Conservation (phyloP, 78 protist species). For the Mantamonas sphyraenae region DNA sequence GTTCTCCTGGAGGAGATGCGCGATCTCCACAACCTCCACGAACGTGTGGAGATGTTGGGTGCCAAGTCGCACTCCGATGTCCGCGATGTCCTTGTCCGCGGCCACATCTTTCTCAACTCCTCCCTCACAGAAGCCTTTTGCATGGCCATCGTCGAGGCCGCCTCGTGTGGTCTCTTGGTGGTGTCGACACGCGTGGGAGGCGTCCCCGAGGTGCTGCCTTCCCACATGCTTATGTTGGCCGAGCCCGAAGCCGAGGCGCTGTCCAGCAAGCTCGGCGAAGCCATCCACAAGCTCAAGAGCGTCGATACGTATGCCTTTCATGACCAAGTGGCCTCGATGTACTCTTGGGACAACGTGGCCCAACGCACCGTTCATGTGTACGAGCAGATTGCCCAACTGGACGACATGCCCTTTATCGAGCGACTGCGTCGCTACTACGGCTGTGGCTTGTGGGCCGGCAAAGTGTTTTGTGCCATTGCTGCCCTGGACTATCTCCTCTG, state of each 20-base stretch:
- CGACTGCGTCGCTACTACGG: conserved; percentile 3
- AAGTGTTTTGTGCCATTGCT: background rate
- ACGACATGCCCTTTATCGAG: background rate
- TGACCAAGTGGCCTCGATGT: conserved; percentile 36
- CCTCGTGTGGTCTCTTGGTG: conserved; percentile 52
- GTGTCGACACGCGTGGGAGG: conserved; percentile 89
- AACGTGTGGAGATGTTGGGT: conserved; percentile 85
- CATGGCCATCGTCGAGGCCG: conserved; percentile 97
- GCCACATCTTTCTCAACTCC: conserved; percentile 91
- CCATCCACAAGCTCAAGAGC: background rate
- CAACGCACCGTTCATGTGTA: conserved; percentile 62
- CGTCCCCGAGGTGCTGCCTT: conserved; percentile 90
- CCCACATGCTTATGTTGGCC: conserved; percentile 50
- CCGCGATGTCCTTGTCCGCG: conserved; percentile 67
- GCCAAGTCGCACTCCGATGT: conserved; percentile 73
- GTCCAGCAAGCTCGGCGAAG: background rate
- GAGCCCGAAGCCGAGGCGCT: conserved; percentile 49
- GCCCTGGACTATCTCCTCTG: background rate
- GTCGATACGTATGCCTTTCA: background rate
- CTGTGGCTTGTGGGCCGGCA: conserved; percentile 13
- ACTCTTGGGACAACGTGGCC: conserved; percentile 76
- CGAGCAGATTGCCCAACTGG: background rate
- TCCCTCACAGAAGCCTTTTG: conserved; percentile 97
- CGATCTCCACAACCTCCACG: conserved; percentile 72
- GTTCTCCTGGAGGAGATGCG: conserved; percentile 76